Evolutionary conservation across 2,329 filamentous ascomycete species (phyloP), one percentile per base, ranked within the genome.

Genomic region (Coleophoma eucalyptorum): DNA sequence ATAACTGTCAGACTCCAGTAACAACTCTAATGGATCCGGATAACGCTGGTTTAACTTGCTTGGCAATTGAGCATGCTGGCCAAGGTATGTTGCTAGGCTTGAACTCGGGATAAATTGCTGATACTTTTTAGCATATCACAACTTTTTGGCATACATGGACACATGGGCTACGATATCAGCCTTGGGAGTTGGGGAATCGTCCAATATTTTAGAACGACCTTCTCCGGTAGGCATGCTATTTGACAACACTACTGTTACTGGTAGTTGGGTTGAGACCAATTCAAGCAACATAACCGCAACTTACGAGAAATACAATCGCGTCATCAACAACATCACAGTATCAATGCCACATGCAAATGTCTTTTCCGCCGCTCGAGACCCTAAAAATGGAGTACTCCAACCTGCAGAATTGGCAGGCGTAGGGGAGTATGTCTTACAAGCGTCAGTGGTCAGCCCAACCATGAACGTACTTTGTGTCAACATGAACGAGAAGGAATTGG

Each of bases 401-500:
- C 89, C 89, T 0, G 72, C 76, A 6, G 80, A 84, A 18, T 70
- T 84, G 11, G 76, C 71, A 1, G 87, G 86, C 0, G 75, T 89
- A 8, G 89, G 87, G 11, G 79, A 85, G 44, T 92, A 90, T 65
- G 73, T 72, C 3, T 71, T 93, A 3, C 70, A 73, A 13, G 89
- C 88, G 0, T 83, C 86, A 0, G 84, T 90, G 0, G 80, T 86
- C 0, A 87, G 84, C 0, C 88, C 89, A 0, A 75, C 79, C 0
- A 68, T 92, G 42, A 90, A 92, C 55, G 85, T 89, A 0, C 67
- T 91, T 32, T 94, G 89, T 58, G 84, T 79, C 1, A 87, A 87
- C 40, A 74, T 91, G 72, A 74, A 75, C 0, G 51, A 65, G 18
- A 59, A 72, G 0, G 86, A 90, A 49, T 66, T 93, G 2, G 65